phyloP scores from a whole-genome alignment of 1,139 yeast species.

The Debaryomyces singareniensis region DNA sequence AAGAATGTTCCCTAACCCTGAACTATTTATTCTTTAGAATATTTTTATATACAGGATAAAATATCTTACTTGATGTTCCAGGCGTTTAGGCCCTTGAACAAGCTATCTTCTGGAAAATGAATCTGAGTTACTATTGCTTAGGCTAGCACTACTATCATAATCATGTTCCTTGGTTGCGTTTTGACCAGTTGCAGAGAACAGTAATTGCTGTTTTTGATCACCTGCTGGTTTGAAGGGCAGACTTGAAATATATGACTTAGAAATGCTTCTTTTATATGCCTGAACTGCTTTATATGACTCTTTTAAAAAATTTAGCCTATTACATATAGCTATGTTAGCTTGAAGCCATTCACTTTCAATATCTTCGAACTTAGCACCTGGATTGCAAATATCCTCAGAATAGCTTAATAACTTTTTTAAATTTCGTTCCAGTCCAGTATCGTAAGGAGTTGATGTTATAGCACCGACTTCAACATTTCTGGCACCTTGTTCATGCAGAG shows the following conservation, averaged over 20 bases:
- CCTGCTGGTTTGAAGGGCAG: background rate
- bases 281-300: slow-evolving; percentile 25
- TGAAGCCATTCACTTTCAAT: slow-evolving; percentile 19
- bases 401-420: no score
- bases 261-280: slow-evolving; percentile 12
- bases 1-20: no score
- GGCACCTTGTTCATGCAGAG: no score
- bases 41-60: no score
- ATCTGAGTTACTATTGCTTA: background rate
- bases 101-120: no score
- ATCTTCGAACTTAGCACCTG: slow-evolving; percentile 1
- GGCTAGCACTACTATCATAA: background rate
- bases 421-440: no score
- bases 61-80: no score
- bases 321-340: slow-evolving; percentile 17
- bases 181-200: background rate
- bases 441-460: no score
- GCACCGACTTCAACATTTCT: no score
- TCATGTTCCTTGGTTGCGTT: background rate
- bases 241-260: slow-evolving; percentile 1
- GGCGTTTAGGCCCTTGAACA: no score
- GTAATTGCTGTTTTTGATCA: slow-evolving; percentile 2
- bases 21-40: no score
- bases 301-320: slow-evolving; percentile 21
- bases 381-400: background rate